Conservation (phyloP, 1,284 basidiomycete genomes). For the Irpex sp. region DNA sequence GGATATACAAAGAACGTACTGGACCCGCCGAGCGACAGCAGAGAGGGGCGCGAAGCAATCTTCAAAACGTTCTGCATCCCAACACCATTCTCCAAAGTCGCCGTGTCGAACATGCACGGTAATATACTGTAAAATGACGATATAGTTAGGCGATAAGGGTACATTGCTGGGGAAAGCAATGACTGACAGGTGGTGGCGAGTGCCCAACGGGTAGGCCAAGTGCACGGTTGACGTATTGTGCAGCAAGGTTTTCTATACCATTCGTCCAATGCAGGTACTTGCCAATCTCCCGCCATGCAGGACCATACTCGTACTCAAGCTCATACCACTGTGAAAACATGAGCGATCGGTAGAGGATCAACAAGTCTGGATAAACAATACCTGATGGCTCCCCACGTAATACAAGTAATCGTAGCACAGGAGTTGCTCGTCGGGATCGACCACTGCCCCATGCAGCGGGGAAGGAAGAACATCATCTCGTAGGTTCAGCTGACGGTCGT, state of each 20-base stretch:
- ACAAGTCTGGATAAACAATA: background rate
- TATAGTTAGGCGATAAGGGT: background rate
- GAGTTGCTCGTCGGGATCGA: constrained; percentile 48
- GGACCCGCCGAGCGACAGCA: constrained; percentile 55
- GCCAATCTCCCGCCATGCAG: constrained; percentile 48
- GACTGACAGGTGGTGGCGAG: constrained; percentile 39
- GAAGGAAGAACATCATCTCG: constrained; percentile 31
- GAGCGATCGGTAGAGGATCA: background rate
- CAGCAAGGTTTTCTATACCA: constrained; percentile 34
- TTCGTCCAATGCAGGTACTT: constrained; percentile 42
- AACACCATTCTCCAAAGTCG: constrained; percentile 52
- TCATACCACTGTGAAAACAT: constrained; percentile 33
- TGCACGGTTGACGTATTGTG: constrained; percentile 36
- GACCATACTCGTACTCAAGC: constrained; percentile 41
- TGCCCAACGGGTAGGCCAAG: constrained; percentile 32
- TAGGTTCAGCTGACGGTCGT: constrained; percentile 32
- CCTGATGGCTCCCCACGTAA: constrained; percentile 25
- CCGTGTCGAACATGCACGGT: constrained; percentile 60
- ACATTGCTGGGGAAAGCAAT: background rate
- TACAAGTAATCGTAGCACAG: constrained; percentile 53
- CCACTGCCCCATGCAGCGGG: constrained; percentile 25
- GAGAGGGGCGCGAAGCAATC: constrained; percentile 62
- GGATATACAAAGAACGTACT: constrained; percentile 12
- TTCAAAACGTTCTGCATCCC: constrained; percentile 36
- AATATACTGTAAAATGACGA: constrained; percentile 44